Evolutionary conservation across 768 basidiomycete species (phyloP), one percentile per base, ranked within the genome.

Genomic region (Auricularia heimuer): DNA sequence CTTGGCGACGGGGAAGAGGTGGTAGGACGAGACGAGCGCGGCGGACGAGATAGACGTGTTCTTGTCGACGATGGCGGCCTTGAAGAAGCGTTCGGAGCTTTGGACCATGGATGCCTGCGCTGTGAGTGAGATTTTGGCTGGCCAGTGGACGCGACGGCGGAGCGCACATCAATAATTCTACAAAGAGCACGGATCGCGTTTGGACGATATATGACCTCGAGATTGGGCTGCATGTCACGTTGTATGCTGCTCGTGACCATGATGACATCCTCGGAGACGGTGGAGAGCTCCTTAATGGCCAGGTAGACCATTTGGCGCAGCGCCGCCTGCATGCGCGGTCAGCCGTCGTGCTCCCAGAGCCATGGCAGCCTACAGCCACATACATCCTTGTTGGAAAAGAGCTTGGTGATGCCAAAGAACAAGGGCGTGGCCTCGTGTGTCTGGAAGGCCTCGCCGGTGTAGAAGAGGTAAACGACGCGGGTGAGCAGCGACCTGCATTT

Each of bases 161-260:
- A 16, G 85, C 94, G 74, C 76, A 98, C 97, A 75, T 99, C 97
- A 70, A 98, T 96, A 74, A 99, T 95, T 68, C 94, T 84, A 76
- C 94, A 94, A 4, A 99, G 81, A 6, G 96, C 95, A 68, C 97
- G 87, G 70, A 98, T 99, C 16, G 97, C 90, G 75, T 99, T 99
- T 37, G 97, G 92, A 64, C 97, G 84, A 77, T 99, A 99, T 67
- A 99, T 94, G 71, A 98, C 96, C 77, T 99, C 97, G 61, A 94
- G 89, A 74, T 97, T 98, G 64, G 95, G 90, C 72, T 99, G 97
- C 94, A 98, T 99, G 73, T 99, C 97, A 80, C 98, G 98, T 95
- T 97, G 97, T 75, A 99, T 98, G 72, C 94, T 97, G 75, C 89
- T 92, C 10, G 97, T 99, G 67, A 98, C 95, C 94, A 99, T 99